Conservation (phyloP, 441 rosid species). For the Populus hybrid region DNA sequence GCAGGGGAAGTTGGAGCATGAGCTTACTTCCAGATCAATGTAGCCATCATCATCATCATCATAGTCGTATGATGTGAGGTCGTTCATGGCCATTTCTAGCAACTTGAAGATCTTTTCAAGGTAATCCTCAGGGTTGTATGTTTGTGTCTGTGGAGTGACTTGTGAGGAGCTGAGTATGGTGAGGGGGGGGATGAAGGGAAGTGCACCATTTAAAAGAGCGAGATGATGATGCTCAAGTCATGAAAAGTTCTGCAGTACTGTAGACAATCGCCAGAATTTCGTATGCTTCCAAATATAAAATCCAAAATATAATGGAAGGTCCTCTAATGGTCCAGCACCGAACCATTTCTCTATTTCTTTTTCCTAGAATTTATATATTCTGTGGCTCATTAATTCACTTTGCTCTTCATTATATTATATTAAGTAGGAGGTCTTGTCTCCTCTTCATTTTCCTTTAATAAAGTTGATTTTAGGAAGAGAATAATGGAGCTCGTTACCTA, state of each 20-base stretch:
- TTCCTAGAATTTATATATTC: slow-evolving; percentile 5
- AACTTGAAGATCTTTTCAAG: slow-evolving; percentile 2
- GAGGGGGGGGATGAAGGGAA: slow-evolving; percentile 16
- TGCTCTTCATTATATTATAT: slow-evolving; percentile 9
- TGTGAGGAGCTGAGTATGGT: slow-evolving; percentile 9
- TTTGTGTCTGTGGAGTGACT: not conserved
- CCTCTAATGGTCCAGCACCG: slow-evolving; percentile 9
- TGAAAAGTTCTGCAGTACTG: slow-evolving; percentile 10
- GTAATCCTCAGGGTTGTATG: not conserved
- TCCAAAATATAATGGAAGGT: slow-evolving; percentile 18
- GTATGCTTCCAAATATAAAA: slow-evolving; percentile 39
- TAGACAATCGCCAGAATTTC: slow-evolving; percentile 13
- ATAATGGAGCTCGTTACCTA: not conserved
- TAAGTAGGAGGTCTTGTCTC: not conserved
- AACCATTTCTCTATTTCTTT: not conserved
- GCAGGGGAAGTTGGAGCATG: slow-evolving; percentile 44
- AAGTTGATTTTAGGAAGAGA: not conserved
- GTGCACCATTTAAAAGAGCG: slow-evolving; percentile 31
- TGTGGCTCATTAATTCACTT: slow-evolving; percentile 16
- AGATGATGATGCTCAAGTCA: slow-evolving; percentile 9
- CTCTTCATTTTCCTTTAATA: not conserved
- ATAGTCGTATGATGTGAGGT: slow-evolving; percentile 33
- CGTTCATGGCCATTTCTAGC: slow-evolving; percentile 41
- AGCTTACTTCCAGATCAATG: slow-evolving; percentile 74
- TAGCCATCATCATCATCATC: slow-evolving; percentile 49